Evolutionary conservation across 1,139 yeast genomes (phyloP), one percentile per base, ranked within the genome.

Genomic region (Yamadazyma buinensis): DNA sequence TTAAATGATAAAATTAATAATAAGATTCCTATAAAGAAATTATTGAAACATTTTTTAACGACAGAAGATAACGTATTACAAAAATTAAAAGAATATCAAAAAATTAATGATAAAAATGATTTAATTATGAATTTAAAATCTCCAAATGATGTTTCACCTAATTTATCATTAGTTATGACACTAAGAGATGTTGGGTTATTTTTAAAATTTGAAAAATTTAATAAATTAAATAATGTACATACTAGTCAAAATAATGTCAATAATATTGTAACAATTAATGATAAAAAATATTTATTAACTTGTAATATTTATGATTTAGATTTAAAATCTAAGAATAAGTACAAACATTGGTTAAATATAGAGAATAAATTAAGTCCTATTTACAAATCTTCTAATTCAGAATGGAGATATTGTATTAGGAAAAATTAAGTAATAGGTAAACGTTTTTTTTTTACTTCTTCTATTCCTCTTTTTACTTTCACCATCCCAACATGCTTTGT

Each of bases 121-220:
- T 46, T 55, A 26, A 62, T 68, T 37, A 46, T 55, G 30, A 63
- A 57, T 32, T 47, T 75, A 29, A 49, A 58, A 0, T 54, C 62
- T 2, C 57, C 55, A 15, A 49, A 58, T 3, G 78, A 72, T 43
- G 77, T 74, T 5, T 62, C 66, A 45, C 66, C 64, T 6, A 64
- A 60, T 29, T 48, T 77, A 29, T 60, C 67, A 7, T 52, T 69
- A 15, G 67, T 71, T 3, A 77, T 77, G 82, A 72, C 82, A 0
- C 49, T 77, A 36, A 58, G 80, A 40, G 83, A 77, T 48, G 75
- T 74, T 14, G 78, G 81, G 2, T 44, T 77, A 11, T 71, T 76
- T 40, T 48, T 72, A 26, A 63, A 60, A 34, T 57, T 73, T 44
- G 70, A 63, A 42, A 61, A 59, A 40, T 60, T 53, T 35, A 58